Percentiles rank a stretch among this genome's conserved stretches.
Evolutionary conservation across 257 asterid species (phyloP).

Genomic region (Ophiorrhiza pumila): DNA sequence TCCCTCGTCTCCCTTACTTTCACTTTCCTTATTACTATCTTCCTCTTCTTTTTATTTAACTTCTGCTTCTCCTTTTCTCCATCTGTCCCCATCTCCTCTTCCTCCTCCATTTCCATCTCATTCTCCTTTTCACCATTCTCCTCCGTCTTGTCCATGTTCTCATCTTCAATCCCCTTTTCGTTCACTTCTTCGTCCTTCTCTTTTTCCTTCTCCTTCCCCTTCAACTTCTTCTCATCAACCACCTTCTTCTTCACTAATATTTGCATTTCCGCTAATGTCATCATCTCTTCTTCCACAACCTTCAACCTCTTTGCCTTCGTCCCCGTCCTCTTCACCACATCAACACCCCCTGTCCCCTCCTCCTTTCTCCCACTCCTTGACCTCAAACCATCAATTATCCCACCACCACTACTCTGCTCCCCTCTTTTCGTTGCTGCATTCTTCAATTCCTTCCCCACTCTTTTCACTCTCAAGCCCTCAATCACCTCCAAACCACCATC

Average conservation of each 20-base stretch:
- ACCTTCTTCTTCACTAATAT: constrained; percentile 48
- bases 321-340: constrained; percentile 25
- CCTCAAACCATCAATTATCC: constrained; percentile 16
- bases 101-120: constrained; percentile 11
- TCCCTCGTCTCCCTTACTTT: constrained; percentile 27
- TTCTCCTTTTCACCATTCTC: constrained; percentile 9
- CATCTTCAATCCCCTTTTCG: constrained; percentile 12
- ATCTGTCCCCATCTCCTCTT: constrained; percentile 5
- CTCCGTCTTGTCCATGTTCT: constrained; percentile 17
- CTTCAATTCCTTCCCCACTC: constrained; percentile 16
- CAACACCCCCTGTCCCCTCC: constrained; percentile 19
- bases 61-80: constrained; percentile 5
- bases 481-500: constrained; percentile 24
- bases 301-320: constrained; percentile 25
- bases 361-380: constrained; percentile 16
- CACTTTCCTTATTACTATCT: constrained; percentile 1
- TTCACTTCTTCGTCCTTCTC: constrained; percentile 13
- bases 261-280: constrained; percentile 84
- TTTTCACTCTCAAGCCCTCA: background rate
- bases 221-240: constrained; percentile 15
- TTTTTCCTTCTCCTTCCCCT: constrained; percentile 37
- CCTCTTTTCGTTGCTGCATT: constrained; percentile 12
- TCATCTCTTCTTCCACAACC: constrained; percentile 53
- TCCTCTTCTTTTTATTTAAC: constrained; percentile 21
- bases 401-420: constrained; percentile 16